Evolutionary conservation across 768 basidiomycete genomes (phyloP).

Genomic region (Rhodotorula babjevae): DNA sequence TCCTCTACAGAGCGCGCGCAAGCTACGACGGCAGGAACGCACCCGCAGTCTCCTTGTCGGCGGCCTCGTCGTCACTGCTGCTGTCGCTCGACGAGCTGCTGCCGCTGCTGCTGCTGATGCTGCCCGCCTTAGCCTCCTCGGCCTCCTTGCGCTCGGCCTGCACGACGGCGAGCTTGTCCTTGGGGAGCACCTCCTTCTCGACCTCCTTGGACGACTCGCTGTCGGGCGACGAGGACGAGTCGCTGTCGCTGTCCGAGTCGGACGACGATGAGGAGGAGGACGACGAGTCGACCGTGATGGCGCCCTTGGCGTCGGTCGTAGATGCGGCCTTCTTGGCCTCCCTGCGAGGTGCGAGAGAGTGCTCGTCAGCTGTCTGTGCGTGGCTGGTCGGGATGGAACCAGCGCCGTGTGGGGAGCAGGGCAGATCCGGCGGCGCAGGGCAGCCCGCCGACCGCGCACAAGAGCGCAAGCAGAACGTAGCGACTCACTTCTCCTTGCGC

Average conservation of each 20-base stretch:
- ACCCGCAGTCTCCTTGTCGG: neutral
- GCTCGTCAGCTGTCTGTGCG: neutral
- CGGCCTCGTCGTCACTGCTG: constrained; percentile 3
- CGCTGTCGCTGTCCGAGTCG: neutral
- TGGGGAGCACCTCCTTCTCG: constrained; percentile 30
- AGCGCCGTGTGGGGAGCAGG: no score
- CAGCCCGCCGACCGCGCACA: no score
- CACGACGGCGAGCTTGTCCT: constrained; percentile 12
- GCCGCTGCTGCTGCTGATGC: constrained; percentile 1
- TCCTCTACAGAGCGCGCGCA: no score
- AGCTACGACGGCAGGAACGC: no score
- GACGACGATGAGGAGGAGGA: constrained; percentile 2
- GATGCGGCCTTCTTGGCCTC: neutral
- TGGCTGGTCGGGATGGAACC: no score
- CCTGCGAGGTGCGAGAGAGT: neutral
- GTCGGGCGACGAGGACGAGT: constrained; percentile 28
- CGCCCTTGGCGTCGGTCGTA: neutral
- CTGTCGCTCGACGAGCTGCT: neutral
- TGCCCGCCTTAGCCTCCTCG: neutral
- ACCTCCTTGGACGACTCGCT: constrained; percentile 21
- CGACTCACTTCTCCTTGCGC: constrained; percentile 16
- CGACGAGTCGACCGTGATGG: neutral
- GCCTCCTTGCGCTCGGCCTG: constrained; percentile 19
- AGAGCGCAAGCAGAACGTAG: neutral
- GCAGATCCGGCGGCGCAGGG: no score